Evolutionary conservation across 352 stramenopile species (phyloP), one percentile per base, ranked within the genome.

Genomic region (Pythium phragmiticola): DNA sequence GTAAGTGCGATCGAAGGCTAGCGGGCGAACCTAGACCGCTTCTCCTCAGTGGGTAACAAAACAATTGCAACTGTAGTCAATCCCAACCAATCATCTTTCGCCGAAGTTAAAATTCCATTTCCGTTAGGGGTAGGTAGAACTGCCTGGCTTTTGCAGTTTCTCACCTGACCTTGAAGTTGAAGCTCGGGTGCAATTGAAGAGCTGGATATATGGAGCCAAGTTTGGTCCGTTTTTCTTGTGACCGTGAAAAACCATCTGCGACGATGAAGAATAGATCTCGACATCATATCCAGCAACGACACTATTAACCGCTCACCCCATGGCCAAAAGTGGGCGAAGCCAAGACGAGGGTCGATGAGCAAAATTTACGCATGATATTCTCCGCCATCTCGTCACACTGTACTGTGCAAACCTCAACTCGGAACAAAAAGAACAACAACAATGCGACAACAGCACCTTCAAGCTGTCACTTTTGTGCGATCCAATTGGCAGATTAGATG

Each of bases 131-230:
- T 63, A 63, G 56, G 56, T 55, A 13, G 26, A 21, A 8, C 33
- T 39, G 42, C 12, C 49, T 43, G 49, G 49, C 30, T 30, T 43
- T 56, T 56, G 49, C 28, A 43, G 49, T 43, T 56, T 56, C 49
- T 57, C 33, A 30, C 26, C 26, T 30, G 5, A 48, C n/a, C 33
- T 63, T 63, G 33, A 63, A 63, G 45, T 63, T 63, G 56, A 63
- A 63, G 56, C 37, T 63, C 45, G 7, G 42, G 17, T 48, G 3
- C 42, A 9, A 12, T n/a, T 19, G 42, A 48, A 48, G 42, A 9
- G 12, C 13, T 48, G 42, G 42, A 23, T n/a, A 19, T 23, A 17
- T n/a, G n/a, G 5, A 26, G 8, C 42, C n/a, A 48, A 23, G n/a
- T 48, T 48, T 23, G 12, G 42, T 26, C 23, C 42, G 16, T 19